Conservation (phyloP, 495 filamentous ascomycete species). For the Parathielavia hyrcaniae region DNA sequence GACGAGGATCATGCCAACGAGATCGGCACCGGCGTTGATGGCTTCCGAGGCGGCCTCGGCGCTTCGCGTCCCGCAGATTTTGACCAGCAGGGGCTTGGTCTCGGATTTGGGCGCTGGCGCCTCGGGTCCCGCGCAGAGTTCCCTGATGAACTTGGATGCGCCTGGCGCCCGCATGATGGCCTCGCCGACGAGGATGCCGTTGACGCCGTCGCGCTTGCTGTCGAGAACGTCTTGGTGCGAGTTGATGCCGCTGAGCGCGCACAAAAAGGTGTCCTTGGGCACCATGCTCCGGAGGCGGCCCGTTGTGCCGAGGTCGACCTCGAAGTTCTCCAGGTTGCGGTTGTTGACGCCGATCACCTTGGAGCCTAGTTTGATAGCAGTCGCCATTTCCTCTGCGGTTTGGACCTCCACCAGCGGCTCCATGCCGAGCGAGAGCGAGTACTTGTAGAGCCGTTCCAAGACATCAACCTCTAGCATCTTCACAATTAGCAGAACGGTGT, state of each 20-base stretch:
- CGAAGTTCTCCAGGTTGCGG: constrained; percentile 88
- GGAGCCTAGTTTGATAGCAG: constrained; percentile 78
- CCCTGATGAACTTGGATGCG: constrained; percentile 64
- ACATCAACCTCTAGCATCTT: constrained; percentile 85
- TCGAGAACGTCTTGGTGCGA: constrained; percentile 83
- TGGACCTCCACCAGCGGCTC: constrained; percentile 97
- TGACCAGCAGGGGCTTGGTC: constrained; percentile 58
- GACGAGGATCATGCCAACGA: constrained; percentile 89
- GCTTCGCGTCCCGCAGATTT: constrained; percentile 92
- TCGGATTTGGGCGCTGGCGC: constrained; percentile 25
- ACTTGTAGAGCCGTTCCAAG: constrained; percentile 75
- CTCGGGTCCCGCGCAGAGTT: constrained; percentile 61
- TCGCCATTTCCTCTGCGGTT: constrained; percentile 84
- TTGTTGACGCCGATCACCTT: constrained; percentile 98
- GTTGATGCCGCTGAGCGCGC: constrained; percentile 90
- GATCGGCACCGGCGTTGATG: constrained; percentile 80
- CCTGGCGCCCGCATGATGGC: constrained; percentile 91
- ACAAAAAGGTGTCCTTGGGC: constrained; percentile 78
- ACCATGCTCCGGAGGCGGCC: constrained; percentile 83
- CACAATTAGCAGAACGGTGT: constrained; percentile 93
- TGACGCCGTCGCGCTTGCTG: constrained; percentile 82
- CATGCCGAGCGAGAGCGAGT: constrained; percentile 89
- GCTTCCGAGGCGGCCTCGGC: constrained; percentile 74
- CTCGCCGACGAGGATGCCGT: constrained; percentile 90
- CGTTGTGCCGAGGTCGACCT: constrained; percentile 92